Evolutionary conservation across 306 rosid species (phyloP), one percentile per base, ranked within the genome.

Genomic region (Chamaecrista fasciculata): DNA sequence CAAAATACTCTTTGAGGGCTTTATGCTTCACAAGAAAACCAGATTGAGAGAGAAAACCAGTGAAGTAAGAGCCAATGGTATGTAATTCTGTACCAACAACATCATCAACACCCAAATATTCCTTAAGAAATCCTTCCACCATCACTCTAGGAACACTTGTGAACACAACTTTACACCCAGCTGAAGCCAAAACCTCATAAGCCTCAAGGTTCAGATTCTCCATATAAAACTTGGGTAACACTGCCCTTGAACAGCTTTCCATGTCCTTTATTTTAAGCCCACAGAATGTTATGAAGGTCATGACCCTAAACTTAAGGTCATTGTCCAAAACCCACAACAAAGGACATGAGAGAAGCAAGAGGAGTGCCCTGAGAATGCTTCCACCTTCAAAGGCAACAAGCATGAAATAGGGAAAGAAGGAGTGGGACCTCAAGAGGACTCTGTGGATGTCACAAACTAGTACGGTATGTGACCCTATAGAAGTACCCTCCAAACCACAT

Each of bases 361-460:
- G 56, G 4, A 92, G 25, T 3, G 98, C 93, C 47, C 96, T 80
- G 1, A 90, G 20, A 65, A 90, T 80, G 82, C 93, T 79, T 25
- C 98, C 96, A 58, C 88, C 93, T 86, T 90, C 98, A 72, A 92
- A 92, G 70, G 96, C 84, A 75, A 90, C 86, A 6, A 92, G 82
- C 98, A 92, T 92, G 93, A 90, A 92, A 47, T 74, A 92, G 24
- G 98, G 96, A 63, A 92, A 92, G 69, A 86, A 81, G 4, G 98
- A 86, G 11, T 73, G 62, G 1, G 91, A 70, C 57, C 79, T 86
- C 12, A 92, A 65, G 5, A 92, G 78, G 2, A 76, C 71, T 34
- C 83, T 81, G 15, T 81, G 84, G 37, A 92, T 49, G 59, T 87
- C 98, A 73, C 88, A 87, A 10, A 70, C 89, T 15, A 84, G 60